phyloP scores from a whole-genome alignment of 2,329 filamentous ascomycete species.

The Dactylonectria macrodidyma region DNA sequence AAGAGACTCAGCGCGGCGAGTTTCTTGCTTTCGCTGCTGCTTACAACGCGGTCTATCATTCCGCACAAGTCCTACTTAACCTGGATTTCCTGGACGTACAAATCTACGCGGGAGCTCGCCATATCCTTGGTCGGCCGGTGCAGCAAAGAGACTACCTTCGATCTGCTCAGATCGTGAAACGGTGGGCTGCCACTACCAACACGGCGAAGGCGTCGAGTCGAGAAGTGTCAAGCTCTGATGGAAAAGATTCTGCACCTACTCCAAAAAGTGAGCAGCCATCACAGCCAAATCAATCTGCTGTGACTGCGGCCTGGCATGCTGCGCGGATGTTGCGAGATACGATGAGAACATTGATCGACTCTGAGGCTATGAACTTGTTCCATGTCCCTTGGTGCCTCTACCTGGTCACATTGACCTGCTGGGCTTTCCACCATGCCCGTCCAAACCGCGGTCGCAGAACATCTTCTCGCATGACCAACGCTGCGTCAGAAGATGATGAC shows the following conservation, averaged over 20 bases:
- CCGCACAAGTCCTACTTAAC: slow-evolving; percentile 69
- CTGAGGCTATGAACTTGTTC: slow-evolving; percentile 68
- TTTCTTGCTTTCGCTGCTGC: slow-evolving; percentile 61
- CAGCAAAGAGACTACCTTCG: slow-evolving; percentile 64
- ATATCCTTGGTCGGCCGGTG: slow-evolving; percentile 71
- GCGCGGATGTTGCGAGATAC: slow-evolving; percentile 66
- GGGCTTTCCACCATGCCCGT: slow-evolving; percentile 68
- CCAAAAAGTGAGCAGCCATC: neutral
- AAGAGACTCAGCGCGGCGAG: slow-evolving; percentile 39
- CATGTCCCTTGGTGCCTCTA: slow-evolving; percentile 76
- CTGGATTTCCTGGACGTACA: slow-evolving; percentile 74
- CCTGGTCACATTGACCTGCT: slow-evolving; percentile 70
- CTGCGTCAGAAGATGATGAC: slow-evolving; percentile 9
- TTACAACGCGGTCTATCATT: slow-evolving; percentile 70
- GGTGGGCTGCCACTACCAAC: slow-evolving; percentile 58
- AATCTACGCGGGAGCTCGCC: slow-evolving; percentile 71
- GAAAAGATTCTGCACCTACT: slow-evolving; percentile 1
- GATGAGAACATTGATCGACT: slow-evolving; percentile 63
- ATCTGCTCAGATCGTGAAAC: slow-evolving; percentile 65
- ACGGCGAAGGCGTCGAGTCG: neutral
- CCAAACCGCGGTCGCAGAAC: slow-evolving; percentile 22
- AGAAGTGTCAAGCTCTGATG: neutral
- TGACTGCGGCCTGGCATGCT: slow-evolving; percentile 67
- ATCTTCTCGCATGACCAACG: neutral
- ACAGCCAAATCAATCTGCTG: slow-evolving; percentile 47